These are phyloP conservation scores for Kitagawia praeruptora DNA, from an alignment of 129 eudicot species.

Conservation along the genomic window DNA sequence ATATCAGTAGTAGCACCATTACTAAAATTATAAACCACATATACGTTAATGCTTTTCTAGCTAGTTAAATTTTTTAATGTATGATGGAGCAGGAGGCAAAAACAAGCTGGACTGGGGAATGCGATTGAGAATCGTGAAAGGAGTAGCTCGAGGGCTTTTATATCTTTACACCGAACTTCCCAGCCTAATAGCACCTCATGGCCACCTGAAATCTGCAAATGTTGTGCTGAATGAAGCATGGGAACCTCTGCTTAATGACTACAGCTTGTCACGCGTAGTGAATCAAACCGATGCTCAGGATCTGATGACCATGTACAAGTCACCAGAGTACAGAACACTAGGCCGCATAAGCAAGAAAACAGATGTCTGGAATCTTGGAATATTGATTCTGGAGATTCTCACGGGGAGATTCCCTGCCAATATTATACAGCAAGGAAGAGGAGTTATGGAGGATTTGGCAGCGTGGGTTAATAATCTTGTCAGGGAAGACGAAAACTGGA, in stretches of 20 bases:
- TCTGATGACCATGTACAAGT: conserved; percentile 13
- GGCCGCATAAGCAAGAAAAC: conserved; percentile 11
- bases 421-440: conserved; percentile 1
- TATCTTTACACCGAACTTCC: conserved; percentile 21
- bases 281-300: conserved; percentile 14
- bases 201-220: conserved; percentile 17
- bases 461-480: conserved; percentile 8
- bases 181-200: conserved; percentile 12
- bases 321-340: conserved; percentile 8
- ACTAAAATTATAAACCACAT: not conserved
- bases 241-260: conserved; percentile 11
- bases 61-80: not conserved
- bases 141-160: conserved; percentile 27
- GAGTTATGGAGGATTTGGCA: conserved; percentile 11
- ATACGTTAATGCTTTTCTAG: not conserved
- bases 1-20: not conserved
- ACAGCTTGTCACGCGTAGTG: conserved; percentile 7
- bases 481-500: conserved; percentile 26
- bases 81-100: not conserved
- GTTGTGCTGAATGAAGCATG: conserved; percentile 10
- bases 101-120: conserved; percentile 26
- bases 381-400: conserved; percentile 8
- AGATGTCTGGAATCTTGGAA: conserved; percentile 13
- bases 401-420: conserved; percentile 7
- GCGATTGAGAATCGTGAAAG: conserved; percentile 33